These are phyloP conservation scores for Blastobotrys attinorum DNA, from an alignment of 805 yeast genomes.

Conservation along the genomic window DNA sequence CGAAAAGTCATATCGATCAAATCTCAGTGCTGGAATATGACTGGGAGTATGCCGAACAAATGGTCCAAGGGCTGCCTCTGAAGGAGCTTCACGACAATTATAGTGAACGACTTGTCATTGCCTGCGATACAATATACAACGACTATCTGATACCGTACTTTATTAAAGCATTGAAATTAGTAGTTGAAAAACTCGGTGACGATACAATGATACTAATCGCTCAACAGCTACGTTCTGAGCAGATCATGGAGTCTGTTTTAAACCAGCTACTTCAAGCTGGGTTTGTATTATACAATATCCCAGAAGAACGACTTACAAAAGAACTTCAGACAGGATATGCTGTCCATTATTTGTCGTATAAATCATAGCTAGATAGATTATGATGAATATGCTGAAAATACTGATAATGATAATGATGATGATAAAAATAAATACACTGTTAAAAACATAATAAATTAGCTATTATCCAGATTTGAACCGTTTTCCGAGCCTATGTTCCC, in stretches of 20 bases:
- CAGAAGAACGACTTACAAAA: slow-evolving; percentile 7
- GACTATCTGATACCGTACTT: slow-evolving; percentile 48
- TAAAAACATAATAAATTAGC: too few relatives aligned
- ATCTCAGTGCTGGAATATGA: slow-evolving; percentile 41
- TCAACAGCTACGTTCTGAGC: slow-evolving; percentile 48
- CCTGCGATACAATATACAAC: slow-evolving; percentile 62
- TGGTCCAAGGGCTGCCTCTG: slow-evolving; percentile 21
- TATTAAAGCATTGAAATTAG: slow-evolving; percentile 32
- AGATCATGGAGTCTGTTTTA: slow-evolving; percentile 42
- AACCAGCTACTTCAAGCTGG: slow-evolving; percentile 25
- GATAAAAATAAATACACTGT: too few relatives aligned
- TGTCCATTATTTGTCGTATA: slow-evolving; percentile 9
- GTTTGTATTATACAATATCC: slow-evolving; percentile 25
- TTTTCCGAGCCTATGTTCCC: neutral
- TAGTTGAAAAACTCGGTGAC: slow-evolving; percentile 27
- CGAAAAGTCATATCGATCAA: slow-evolving; percentile 1
- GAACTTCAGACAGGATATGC: slow-evolving; percentile 14
- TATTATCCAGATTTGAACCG: too few relatives aligned
- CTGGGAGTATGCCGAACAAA: slow-evolving; percentile 47
- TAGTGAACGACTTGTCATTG: slow-evolving; percentile 38
- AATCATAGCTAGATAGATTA: neutral
- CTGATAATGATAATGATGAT: too few relatives aligned
- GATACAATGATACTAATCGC: slow-evolving; percentile 36
- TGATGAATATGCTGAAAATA: neutral
- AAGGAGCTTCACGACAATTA: slow-evolving; percentile 11